Evolutionary conservation across 2,329 filamentous ascomycete genomes (phyloP).

Genomic region (Truncatella angustata): DNA sequence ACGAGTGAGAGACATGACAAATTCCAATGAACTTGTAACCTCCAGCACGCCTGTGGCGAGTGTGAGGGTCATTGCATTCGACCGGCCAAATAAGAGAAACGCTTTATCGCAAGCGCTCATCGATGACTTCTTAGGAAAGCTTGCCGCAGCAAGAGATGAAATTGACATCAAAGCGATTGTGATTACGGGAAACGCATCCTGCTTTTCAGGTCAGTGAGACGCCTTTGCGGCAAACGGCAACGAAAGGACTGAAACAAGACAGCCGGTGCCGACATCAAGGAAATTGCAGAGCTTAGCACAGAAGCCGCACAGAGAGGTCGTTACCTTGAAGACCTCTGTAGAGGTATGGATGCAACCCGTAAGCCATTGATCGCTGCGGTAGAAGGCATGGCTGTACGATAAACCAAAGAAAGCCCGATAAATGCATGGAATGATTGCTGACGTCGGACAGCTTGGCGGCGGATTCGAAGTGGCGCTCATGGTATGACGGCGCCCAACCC

Average conservation of each 20-base stretch:
- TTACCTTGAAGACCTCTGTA: constrained; percentile 39
- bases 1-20: neutral
- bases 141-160: constrained; percentile 22
- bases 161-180: neutral
- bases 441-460: constrained; percentile 44
- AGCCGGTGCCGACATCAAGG: constrained; percentile 35
- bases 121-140: constrained; percentile 35
- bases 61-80: constrained; percentile 19
- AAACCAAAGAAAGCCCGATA: too few species aligned
- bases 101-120: constrained; percentile 54
- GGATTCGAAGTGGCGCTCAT: constrained; percentile 49
- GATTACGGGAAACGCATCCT: neutral
- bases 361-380: constrained; percentile 51
- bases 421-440: too few species aligned
- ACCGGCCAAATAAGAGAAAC: constrained; percentile 57
- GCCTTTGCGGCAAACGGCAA: too few species aligned
- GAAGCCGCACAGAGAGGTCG: constrained; percentile 22
- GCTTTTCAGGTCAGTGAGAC: constrained; percentile 1
- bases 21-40: neutral
- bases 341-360: constrained; percentile 32
- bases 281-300: constrained; percentile 28
- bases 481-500: too few species aligned
- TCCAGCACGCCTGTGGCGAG: constrained; percentile 4
- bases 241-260: neutral
- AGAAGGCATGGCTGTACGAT: constrained; percentile 46